Evolutionary conservation across 2,329 filamentous ascomycete genomes (phyloP).

Genomic region (Cladosporium sp.): DNA sequence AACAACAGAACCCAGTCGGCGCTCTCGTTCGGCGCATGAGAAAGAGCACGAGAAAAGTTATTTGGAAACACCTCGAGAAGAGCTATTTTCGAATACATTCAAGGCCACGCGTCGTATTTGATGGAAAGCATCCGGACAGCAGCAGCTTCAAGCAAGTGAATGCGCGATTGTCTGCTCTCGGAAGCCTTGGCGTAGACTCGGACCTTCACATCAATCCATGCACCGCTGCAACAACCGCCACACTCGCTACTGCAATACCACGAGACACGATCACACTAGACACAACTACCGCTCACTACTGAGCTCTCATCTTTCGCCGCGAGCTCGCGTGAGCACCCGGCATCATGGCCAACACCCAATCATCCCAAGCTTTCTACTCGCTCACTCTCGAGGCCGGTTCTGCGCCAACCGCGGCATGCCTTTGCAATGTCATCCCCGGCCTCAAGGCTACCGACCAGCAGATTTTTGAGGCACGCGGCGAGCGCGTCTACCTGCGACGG

Average conservation of each 20-base stretch:
- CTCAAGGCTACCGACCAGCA: slow-evolving; percentile 91
- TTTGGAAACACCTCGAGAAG: neutral
- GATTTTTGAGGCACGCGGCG: slow-evolving; percentile 90
- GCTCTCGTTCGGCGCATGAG: neutral
- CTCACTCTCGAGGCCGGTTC: slow-evolving; percentile 92
- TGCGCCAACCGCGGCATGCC: slow-evolving; percentile 81
- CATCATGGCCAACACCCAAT: slow-evolving; percentile 92
- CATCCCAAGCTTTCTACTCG: slow-evolving; percentile 93
- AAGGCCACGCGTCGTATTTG: too few species aligned
- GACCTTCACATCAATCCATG: neutral
- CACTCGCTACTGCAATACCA: neutral
- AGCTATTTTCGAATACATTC: too few species aligned
- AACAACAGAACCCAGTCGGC: neutral
- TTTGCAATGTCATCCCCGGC: slow-evolving; percentile 77
- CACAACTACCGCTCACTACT: neutral
- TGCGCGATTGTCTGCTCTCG: too few species aligned
- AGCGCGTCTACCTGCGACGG: slow-evolving; percentile 80
- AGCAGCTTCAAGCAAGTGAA: too few species aligned
- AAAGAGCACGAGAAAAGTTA: slow-evolving; percentile 2
- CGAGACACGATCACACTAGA: too few species aligned
- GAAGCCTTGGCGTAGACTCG: neutral
- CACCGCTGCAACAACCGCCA: neutral
- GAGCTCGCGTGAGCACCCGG: slow-evolving; percentile 19
- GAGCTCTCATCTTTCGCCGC: neutral
- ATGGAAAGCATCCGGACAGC: neutral